Evolutionary conservation across 352 stramenopile species (phyloP).

Genomic region (Lagenidium sp.): DNA sequence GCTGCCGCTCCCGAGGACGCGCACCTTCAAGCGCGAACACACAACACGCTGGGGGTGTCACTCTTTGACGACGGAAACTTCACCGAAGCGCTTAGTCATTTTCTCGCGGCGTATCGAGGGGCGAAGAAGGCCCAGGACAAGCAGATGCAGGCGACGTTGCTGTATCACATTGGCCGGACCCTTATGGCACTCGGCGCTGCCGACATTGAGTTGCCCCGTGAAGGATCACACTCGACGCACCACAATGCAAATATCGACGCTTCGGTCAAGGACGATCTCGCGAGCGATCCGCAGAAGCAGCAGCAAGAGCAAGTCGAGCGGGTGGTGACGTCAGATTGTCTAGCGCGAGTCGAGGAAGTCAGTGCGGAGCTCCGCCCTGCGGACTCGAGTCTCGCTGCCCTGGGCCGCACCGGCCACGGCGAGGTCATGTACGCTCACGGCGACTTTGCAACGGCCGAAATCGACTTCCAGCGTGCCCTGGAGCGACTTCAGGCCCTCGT

Average conservation of each 20-base stretch:
- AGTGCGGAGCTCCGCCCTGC: too few species aligned
- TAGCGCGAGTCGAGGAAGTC: too few species aligned
- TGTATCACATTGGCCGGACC: conserved; percentile 40
- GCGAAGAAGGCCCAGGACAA: conserved; percentile 17
- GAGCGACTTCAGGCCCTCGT: conserved; percentile 6
- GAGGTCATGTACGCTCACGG: conserved; percentile 29
- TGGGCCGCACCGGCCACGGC: conserved; percentile 9
- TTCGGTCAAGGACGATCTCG: too few species aligned
- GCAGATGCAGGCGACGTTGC: conserved; percentile 22
- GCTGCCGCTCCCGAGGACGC: conserved; percentile 1
- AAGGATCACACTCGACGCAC: too few species aligned
- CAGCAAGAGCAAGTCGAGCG: too few species aligned
- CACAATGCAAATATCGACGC: too few species aligned
- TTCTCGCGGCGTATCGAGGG: conserved; percentile 23
- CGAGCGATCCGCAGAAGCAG: too few species aligned
- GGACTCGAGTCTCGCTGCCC: too few species aligned
- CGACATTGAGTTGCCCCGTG: too few species aligned
- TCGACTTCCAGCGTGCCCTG: conserved; percentile 28
- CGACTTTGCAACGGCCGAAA: conserved; percentile 30
- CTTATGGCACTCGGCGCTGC: too few species aligned
- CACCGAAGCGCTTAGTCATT: conserved; percentile 18
- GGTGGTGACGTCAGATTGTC: too few species aligned
- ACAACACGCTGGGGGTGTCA: conserved; percentile 31
- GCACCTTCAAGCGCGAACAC: conserved; percentile 17
- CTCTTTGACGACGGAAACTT: conserved; percentile 20